phyloP scores from a whole-genome alignment of 2,329 filamentous ascomycete species.

The Diaporthe batatas region DNA sequence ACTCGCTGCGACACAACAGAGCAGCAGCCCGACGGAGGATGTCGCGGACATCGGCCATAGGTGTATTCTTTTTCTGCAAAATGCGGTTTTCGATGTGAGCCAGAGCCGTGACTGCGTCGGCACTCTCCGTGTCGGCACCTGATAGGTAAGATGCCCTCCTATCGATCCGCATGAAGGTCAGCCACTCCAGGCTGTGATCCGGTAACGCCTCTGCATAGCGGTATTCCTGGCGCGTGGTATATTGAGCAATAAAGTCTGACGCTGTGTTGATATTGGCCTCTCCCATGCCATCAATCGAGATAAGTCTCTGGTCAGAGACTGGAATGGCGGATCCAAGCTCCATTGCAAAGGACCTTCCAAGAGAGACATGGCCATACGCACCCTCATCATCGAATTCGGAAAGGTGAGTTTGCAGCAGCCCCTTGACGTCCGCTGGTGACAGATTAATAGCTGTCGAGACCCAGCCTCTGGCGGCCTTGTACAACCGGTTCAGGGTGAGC shows the following conservation, averaged over 20 bases:
- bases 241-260: conserved; percentile 96
- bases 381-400: conserved; percentile 95
- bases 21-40: conserved; percentile 88
- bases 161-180: conserved; percentile 70
- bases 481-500: conserved; percentile 81
- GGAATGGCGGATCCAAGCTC: conserved; percentile 93
- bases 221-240: conserved; percentile 96
- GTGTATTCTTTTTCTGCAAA: conserved; percentile 75
- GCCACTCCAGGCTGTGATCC: conserved; percentile 76
- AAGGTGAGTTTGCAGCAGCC: conserved; percentile 93
- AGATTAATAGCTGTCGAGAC: conserved; percentile 84
- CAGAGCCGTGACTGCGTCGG: conserved; percentile 74
- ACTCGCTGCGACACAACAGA: conserved; percentile 81
- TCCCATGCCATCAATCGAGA: conserved; percentile 81
- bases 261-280: conserved; percentile 87
- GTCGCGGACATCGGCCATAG: conserved; percentile 82
- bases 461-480: conserved; percentile 84
- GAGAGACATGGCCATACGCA: conserved; percentile 89
- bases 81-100: conserved; percentile 80
- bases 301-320: conserved; percentile 85
- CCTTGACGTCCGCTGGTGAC: conserved; percentile 93
- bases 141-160: conserved; percentile 66
- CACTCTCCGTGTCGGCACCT: conserved; percentile 65
- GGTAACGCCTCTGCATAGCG: conserved; percentile 84
- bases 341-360: conserved; percentile 93